Evolutionary conservation across 805 yeast species (phyloP), one percentile per base, ranked within the genome.

Genomic region (Cyberlindnera mycetangii): DNA sequence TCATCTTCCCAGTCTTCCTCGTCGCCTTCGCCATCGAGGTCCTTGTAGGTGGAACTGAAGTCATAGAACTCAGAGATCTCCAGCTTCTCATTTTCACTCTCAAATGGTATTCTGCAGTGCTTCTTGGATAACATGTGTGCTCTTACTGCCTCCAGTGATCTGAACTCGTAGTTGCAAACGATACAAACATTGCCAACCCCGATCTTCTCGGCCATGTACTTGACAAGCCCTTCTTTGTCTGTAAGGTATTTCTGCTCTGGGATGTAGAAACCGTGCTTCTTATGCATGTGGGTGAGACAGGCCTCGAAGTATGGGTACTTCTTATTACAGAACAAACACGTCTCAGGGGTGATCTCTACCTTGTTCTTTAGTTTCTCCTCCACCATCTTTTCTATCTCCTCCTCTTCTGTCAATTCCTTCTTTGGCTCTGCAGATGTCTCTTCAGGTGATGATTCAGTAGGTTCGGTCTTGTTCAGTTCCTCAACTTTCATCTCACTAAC

Each of bases 11-110:
- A 70, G 18, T 52, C 67, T 6, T 52, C 63, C 15, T 49, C 64
- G 2, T 52, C 59, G 11, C 53, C 60, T 18, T 61, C 64, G 14
- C 64, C 43, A 11, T 50, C 53, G 18, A 55, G 32, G 8, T 45
- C 52, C 18, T 45, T 55, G 60, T 90, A 92, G 3, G 95, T 78
- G 2, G 87, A 75, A 2, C 82, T 71, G 70, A 90, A 93, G 62
- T 93, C 97, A 61, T 92, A 93, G 59, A 87, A 93, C 44, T 89
- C 95, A 0, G 95, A 82, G 16, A 92, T 78, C 64, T 93, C 99
- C 45, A 88, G 69, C 62, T 83, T 86, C 57, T 90, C 95, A 53
- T 84, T 81, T 48, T 85, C 89, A 5, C 76, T 63, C 56, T 93
- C 97, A 63, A 88, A 93, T 4, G 98, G 98, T 42, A 93, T 80